These are phyloP conservation scores for Colletotrichum sp. DNA, from an alignment of 2,329 filamentous ascomycete genomes.

Conservation along the genomic window DNA sequence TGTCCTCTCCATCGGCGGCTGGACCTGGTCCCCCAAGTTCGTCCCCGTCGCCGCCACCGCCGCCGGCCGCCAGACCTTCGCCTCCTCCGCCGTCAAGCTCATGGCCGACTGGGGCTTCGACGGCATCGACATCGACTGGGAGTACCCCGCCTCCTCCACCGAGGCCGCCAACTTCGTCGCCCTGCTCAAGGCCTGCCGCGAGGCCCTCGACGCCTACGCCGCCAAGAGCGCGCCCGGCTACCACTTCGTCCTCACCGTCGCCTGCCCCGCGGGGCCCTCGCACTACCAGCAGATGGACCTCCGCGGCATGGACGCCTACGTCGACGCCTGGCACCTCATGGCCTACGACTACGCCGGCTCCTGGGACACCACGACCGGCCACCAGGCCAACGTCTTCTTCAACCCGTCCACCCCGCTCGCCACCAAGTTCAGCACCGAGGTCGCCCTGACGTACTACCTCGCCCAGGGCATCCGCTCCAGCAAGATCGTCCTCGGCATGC, in stretches of 20 bases:
- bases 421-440: constrained; percentile 74
- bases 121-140: constrained; percentile 64
- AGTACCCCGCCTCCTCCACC: constrained; percentile 47
- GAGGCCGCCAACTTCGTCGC: constrained; percentile 47
- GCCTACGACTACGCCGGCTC: constrained; percentile 74
- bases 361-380: constrained; percentile 67
- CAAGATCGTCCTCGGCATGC: constrained; percentile 79
- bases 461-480: constrained; percentile 58
- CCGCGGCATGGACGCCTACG: constrained; percentile 57
- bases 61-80: constrained; percentile 69
- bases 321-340: constrained; percentile 70
- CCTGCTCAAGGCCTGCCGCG: constrained; percentile 47
- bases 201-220: constrained; percentile 49
- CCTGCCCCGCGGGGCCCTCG: constrained; percentile 50
- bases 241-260: constrained; percentile 57
- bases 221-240: constrained; percentile 42
- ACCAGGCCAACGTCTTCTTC: constrained; percentile 73
- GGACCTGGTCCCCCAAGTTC: constrained; percentile 77
- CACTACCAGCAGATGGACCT: constrained; percentile 59
- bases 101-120: constrained; percentile 71
- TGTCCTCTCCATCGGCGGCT: constrained; percentile 83
- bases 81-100: constrained; percentile 69
- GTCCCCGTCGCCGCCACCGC: constrained; percentile 65
- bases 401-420: constrained; percentile 53
- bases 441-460: constrained; percentile 69